phyloP scores from a whole-genome alignment of 2,329 filamentous ascomycete genomes.

The Fusarium dlaminii region DNA sequence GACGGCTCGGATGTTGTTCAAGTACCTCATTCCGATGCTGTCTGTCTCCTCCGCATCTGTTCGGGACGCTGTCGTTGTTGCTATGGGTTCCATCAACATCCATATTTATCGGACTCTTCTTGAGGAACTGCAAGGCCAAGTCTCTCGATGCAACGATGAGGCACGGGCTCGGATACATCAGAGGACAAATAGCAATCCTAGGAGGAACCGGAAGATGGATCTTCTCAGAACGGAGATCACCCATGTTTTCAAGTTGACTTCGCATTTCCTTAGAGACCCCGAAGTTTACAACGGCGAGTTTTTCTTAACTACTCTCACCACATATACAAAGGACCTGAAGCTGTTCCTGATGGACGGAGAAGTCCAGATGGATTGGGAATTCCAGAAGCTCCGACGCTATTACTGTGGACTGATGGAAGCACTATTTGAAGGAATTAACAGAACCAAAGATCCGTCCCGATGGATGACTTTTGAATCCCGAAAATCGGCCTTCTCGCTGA shows the following conservation, averaged over 20 bases:
- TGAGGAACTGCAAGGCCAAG: constrained; percentile 88
- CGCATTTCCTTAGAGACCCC: constrained; percentile 82
- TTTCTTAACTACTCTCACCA: constrained; percentile 87
- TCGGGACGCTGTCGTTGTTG: constrained; percentile 87
- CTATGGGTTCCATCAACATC: constrained; percentile 93
- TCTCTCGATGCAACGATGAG: constrained; percentile 87
- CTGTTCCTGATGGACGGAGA: constrained; percentile 95
- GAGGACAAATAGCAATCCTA: constrained; percentile 82
- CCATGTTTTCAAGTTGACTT: constrained; percentile 93
- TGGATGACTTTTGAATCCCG: constrained; percentile 99
- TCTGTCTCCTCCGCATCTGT: constrained; percentile 83
- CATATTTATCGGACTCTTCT: constrained; percentile 92
- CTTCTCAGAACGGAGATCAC: constrained; percentile 92
- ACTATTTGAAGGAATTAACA: constrained; percentile 89
- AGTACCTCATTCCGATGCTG: constrained; percentile 87
- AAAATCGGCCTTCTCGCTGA: constrained; percentile 93
- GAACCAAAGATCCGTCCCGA: constrained; percentile 82
- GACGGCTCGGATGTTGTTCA: constrained; percentile 88
- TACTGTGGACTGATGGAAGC: constrained; percentile 96
- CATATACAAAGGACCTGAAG: constrained; percentile 90
- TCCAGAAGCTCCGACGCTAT: constrained; percentile 88
- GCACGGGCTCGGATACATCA: constrained; percentile 88
- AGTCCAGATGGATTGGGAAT: constrained; percentile 93
- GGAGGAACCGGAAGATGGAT: constrained; percentile 85
- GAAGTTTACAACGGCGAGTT: constrained; percentile 88